These are phyloP conservation scores for Entrophospora sp. DNA, from an alignment of 192 early-diverging fungal species.

Conservation along the genomic window DNA sequence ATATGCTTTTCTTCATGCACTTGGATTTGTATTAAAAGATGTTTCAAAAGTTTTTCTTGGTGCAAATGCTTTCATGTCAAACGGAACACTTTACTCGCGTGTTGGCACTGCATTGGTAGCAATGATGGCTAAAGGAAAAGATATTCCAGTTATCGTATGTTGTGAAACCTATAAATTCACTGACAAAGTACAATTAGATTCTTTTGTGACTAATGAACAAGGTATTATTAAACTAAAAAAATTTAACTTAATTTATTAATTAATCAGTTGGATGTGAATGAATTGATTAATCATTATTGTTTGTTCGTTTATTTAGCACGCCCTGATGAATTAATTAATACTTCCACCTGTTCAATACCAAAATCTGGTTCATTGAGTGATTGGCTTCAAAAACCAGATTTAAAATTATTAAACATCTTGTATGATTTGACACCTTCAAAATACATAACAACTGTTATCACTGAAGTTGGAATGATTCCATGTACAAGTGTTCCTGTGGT, in stretches of 20 bases:
- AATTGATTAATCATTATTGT: too few relatives aligned
- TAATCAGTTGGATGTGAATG: too few relatives aligned
- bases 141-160: conserved; percentile 91
- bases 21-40: conserved; percentile 71
- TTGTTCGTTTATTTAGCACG: too few relatives aligned
- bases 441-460: conserved; percentile 83
- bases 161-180: conserved; percentile 97
- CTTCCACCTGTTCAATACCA: conserved; percentile 15
- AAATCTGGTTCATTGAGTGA: conserved; percentile 26
- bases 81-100: conserved; percentile 86
- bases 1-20: conserved; percentile 56
- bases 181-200: conserved; percentile 85
- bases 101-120: conserved; percentile 86
- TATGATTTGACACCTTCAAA: conserved; percentile 96
- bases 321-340: conserved; percentile 74
- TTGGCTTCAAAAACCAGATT: conserved; percentile 70
- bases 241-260: too few relatives aligned
- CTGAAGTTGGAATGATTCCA: conserved; percentile 87
- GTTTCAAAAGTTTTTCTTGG: conserved; percentile 93
- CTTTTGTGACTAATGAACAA: conserved; percentile 94
- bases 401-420: conserved; percentile 81
- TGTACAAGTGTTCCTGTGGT: conserved; percentile 80
- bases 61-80: conserved; percentile 84
- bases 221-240: conserved; percentile 32
- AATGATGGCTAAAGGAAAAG: conserved; percentile 76